phyloP scores from a whole-genome alignment of 2,329 filamentous ascomycete genomes.

The Acephala macrosclerotiorum region DNA sequence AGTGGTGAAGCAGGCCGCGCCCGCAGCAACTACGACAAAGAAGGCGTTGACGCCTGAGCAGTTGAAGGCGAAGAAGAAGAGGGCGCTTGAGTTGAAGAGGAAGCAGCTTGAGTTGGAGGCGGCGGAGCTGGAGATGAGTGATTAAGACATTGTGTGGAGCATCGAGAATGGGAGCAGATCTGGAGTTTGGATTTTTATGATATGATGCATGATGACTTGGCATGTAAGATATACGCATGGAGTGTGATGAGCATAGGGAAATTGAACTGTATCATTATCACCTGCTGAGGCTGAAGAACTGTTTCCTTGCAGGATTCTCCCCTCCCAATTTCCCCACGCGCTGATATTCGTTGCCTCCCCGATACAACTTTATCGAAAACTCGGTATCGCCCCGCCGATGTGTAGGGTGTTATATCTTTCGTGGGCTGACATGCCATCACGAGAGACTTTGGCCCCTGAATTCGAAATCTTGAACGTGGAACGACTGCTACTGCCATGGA shows the following conservation, averaged over 20 bases:
- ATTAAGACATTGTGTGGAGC: constrained; percentile 7
- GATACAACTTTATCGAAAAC: not conserved
- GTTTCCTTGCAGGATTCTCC: too few relatives aligned
- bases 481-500: not conserved
- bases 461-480: not conserved
- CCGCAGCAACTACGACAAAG: constrained; percentile 17
- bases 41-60: constrained; percentile 32
- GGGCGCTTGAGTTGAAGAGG: constrained; percentile 34
- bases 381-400: not conserved
- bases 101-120: constrained; percentile 35
- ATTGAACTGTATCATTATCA: not conserved
- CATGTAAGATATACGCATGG: not conserved
- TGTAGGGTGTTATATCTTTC: not conserved
- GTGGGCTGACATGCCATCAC: not conserved
- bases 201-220: not conserved
- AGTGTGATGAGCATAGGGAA: not conserved
- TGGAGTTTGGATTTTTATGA: constrained; percentile 1
- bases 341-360: not conserved
- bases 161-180: not conserved
- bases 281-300: too few relatives aligned
- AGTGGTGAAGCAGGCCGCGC: not conserved
- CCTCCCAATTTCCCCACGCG: too few relatives aligned
- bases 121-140: constrained; percentile 34
- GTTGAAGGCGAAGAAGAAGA: constrained; percentile 38
- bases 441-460: not conserved